Percentiles rank a stretch among this genome's conserved stretches.
Conservation (phyloP, 1,284 basidiomycete species). For the Melampsora americana region DNA sequence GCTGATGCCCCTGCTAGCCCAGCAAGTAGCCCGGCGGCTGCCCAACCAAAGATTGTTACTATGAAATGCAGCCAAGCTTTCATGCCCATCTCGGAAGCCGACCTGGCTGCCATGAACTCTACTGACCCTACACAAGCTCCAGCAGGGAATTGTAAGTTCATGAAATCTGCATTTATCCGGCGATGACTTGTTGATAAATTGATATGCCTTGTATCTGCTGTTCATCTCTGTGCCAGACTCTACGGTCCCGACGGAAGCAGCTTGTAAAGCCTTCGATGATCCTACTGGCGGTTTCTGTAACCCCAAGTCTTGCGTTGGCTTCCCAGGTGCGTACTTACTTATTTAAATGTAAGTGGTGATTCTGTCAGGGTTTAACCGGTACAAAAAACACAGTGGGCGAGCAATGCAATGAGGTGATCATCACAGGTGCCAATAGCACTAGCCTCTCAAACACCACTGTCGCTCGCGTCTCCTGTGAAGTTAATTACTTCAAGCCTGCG, state of each 20-base stretch:
- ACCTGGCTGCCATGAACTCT: conserved; percentile 20
- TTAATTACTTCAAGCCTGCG: conserved; percentile 22
- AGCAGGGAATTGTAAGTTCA: conserved; percentile 19
- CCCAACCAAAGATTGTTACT: conserved; percentile 5
- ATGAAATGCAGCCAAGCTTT: conserved; percentile 29
- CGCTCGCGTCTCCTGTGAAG: conserved; percentile 21
- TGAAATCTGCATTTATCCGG: too few relatives aligned
- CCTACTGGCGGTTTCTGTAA: conserved; percentile 16
- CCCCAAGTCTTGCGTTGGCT: conserved; percentile 15
- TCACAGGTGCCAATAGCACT: conserved; percentile 12
- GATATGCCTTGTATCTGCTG: too few relatives aligned
- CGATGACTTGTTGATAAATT: too few relatives aligned
- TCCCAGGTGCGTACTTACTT: conserved; percentile 12
- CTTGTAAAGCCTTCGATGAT: conserved; percentile 26
- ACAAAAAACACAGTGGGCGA: conserved; percentile 10
- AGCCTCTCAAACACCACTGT: not conserved
- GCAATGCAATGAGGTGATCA: conserved; percentile 22
- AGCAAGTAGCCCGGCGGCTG: too few relatives aligned
- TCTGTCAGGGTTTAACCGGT: too few relatives aligned
- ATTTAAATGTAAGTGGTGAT: too few relatives aligned
- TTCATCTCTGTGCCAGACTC: conserved; percentile 9
- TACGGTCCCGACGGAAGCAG: conserved; percentile 19
- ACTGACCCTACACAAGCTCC: conserved; percentile 15
- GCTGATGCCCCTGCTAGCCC: too few relatives aligned
- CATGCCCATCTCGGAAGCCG: conserved; percentile 37